Percentiles rank a stretch among this genome's conserved stretches.
These are phyloP conservation scores for Mikania micrantha DNA, from an alignment of 129 eudicot species.

Conservation along the genomic window DNA sequence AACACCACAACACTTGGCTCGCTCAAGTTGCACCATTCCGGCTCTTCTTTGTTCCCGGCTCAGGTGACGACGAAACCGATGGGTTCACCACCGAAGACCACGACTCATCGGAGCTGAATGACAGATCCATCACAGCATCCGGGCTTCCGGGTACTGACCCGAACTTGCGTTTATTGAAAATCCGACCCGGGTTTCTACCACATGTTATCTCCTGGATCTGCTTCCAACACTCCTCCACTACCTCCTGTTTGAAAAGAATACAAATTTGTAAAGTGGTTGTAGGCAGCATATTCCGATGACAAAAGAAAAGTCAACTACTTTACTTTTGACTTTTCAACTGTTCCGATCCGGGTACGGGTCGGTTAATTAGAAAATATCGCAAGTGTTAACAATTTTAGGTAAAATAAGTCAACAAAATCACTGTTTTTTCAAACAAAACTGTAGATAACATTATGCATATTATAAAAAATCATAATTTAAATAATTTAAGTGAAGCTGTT, in stretches of 20 bases:
- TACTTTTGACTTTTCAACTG: conserved; percentile 15
- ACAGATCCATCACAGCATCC: conserved; percentile 67
- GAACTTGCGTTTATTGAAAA: conserved; percentile 52
- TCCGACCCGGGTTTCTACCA: conserved; percentile 27
- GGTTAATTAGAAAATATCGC: not conserved
- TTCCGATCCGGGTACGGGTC: not conserved
- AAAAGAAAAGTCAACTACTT: conserved; percentile 14
- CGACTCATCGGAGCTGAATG: conserved; percentile 59
- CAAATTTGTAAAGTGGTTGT: not conserved
- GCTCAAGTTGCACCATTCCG: conserved; percentile 21
- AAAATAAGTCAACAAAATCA: no score
- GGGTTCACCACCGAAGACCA: conserved; percentile 36
- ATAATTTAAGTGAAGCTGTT: no score
- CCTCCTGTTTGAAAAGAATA: conserved; percentile 38
- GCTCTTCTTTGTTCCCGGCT: conserved; percentile 45
- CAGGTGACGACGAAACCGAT: conserved; percentile 63
- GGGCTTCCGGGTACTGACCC: conserved; percentile 73
- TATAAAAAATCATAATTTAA: no score
- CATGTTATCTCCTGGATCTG: conserved; percentile 47
- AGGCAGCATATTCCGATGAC: not conserved
- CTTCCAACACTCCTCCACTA: conserved; percentile 56
- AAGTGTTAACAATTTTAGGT: no score
- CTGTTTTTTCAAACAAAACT: no score
- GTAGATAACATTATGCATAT: no score
- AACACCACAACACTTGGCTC: not conserved